Evolutionary conservation across 257 asterid species (phyloP).

Genomic region (Solanum etuberosum): DNA sequence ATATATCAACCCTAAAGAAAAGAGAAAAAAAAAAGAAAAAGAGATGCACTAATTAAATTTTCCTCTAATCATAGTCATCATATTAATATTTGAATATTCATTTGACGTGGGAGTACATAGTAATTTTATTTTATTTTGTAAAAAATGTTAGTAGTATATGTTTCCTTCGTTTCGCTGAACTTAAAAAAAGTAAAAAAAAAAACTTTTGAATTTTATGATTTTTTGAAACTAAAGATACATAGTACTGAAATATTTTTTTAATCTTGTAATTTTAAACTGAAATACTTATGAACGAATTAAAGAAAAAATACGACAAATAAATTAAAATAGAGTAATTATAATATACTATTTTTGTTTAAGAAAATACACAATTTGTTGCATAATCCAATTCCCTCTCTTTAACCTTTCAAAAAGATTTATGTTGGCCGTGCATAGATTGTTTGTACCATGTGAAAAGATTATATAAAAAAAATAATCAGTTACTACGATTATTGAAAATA

Average conservation of each 20-base stretch:
- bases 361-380: conserved; percentile 24
- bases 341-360: background rate
- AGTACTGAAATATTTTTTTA: too few relatives aligned
- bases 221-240: too few relatives aligned
- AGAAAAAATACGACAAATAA: background rate
- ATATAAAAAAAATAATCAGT: too few relatives aligned
- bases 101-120: background rate
- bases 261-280: background rate
- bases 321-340: too few relatives aligned
- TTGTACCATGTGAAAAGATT: too few relatives aligned
- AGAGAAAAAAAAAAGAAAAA: background rate
- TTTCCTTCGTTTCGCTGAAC: rapidly evolving
- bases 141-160: background rate
- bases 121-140: background rate
- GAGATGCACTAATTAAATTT: conserved; percentile 17
- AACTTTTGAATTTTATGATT: too few relatives aligned
- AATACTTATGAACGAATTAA: background rate
- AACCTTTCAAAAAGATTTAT: conserved; percentile 31
- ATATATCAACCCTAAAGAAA: background rate
- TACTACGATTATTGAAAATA: too few relatives aligned
- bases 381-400: conserved; percentile 20
- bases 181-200: too few relatives aligned
- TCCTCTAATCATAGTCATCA: conserved; percentile 24
- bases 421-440: too few relatives aligned
- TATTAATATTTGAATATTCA: background rate